A percentile compares a stretch with the other conserved stretches of the same genome.
Evolutionary conservation across 495 filamentous ascomycete genomes (phyloP).

Genomic region (Daldinia bambusicola): DNA sequence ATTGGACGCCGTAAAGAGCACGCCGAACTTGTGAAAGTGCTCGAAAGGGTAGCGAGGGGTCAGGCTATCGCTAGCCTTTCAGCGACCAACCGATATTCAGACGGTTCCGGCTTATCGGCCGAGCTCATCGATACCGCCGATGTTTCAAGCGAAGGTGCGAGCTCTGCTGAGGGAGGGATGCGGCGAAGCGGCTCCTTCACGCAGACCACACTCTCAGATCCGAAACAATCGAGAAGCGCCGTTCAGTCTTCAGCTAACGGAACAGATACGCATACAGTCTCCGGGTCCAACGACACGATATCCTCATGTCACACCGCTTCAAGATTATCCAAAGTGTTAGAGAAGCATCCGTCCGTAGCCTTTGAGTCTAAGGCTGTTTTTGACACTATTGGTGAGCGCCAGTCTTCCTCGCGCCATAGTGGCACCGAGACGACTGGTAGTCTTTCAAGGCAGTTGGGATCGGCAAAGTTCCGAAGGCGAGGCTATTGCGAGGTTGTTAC

Average conservation of each 20-base stretch:
- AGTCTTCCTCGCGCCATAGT: slow-evolving; percentile 45
- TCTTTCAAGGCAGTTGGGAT: slow-evolving; percentile 56
- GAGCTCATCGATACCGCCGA: slow-evolving; percentile 65
- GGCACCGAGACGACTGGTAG: slow-evolving; percentile 50
- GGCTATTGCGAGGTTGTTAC: slow-evolving; percentile 81
- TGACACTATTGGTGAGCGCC: slow-evolving; percentile 50
- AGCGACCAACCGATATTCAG: slow-evolving; percentile 59
- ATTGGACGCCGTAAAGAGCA: slow-evolving; percentile 80
- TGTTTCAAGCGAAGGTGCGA: slow-evolving; percentile 60
- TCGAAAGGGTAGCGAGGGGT: slow-evolving; percentile 74
- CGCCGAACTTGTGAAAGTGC: slow-evolving; percentile 71
- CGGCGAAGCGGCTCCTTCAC: slow-evolving; percentile 50
- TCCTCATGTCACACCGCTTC: slow-evolving; percentile 51
- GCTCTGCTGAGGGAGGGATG: slow-evolving; percentile 57
- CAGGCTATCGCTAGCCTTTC: slow-evolving; percentile 62
- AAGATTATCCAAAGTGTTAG: slow-evolving; percentile 50
- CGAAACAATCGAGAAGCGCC: slow-evolving; percentile 54
- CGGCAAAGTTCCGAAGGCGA: slow-evolving; percentile 70
- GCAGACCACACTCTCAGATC: slow-evolving; percentile 64
- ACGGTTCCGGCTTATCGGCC: slow-evolving; percentile 65
- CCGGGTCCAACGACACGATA: slow-evolving; percentile 51
- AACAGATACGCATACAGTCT: slow-evolving; percentile 47
- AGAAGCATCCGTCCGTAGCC: slow-evolving; percentile 51
- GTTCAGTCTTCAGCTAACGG: slow-evolving; percentile 48
- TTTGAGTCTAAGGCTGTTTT: slow-evolving; percentile 49